A percentile compares a stretch with the other conserved stretches of the same genome.
Conservation (phyloP, 805 yeast genomes). For the Jamesozyma jinghongensis region DNA sequence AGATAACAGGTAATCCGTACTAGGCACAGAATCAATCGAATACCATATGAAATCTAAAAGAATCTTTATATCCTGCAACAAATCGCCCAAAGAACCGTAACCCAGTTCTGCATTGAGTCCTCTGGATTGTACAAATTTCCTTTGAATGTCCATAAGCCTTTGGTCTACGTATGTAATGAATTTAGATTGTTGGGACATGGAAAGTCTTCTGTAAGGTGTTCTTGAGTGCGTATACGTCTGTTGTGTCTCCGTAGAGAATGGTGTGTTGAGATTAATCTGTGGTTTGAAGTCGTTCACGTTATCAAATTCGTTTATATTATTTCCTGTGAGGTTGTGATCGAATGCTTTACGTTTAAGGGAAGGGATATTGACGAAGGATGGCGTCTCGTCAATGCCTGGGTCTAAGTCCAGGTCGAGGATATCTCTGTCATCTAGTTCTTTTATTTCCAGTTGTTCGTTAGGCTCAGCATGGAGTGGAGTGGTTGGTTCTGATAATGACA, state of each 20-base stretch:
- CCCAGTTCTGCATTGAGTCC: slow-evolving; percentile 29
- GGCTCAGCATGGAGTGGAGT: slow-evolving; percentile 27
- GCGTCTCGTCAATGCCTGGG: slow-evolving; percentile 14
- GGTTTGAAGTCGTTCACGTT: slow-evolving; percentile 27
- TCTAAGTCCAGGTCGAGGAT: slow-evolving; percentile 23
- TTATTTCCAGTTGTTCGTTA: slow-evolving; percentile 18
- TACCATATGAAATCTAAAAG: slow-evolving; percentile 54
- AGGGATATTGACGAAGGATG: slow-evolving; percentile 6
- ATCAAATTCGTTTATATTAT: slow-evolving; percentile 12
- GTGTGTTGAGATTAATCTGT: slow-evolving; percentile 22
- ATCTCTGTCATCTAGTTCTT: slow-evolving; percentile 23
- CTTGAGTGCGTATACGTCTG: background rate
- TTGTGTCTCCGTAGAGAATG: slow-evolving; percentile 16
- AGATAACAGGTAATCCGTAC: slow-evolving; percentile 19
- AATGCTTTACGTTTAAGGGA: background rate
- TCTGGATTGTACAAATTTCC: slow-evolving; percentile 42
- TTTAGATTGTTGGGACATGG: slow-evolving; percentile 46
- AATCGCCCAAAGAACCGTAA: slow-evolving; percentile 25
- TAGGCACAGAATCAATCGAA: slow-evolving; percentile 37
- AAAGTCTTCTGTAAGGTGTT: slow-evolving; percentile 23
- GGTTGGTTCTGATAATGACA: slow-evolving; percentile 19
- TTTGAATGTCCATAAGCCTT: slow-evolving; percentile 43
- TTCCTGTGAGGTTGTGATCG: slow-evolving; percentile 1
- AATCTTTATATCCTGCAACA: slow-evolving; percentile 39
- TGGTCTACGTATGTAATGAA: slow-evolving; percentile 48